Evolutionary conservation across 208 protist genomes (phyloP), one percentile per base, ranked within the genome.

Genomic region (Crithidia bombi): DNA sequence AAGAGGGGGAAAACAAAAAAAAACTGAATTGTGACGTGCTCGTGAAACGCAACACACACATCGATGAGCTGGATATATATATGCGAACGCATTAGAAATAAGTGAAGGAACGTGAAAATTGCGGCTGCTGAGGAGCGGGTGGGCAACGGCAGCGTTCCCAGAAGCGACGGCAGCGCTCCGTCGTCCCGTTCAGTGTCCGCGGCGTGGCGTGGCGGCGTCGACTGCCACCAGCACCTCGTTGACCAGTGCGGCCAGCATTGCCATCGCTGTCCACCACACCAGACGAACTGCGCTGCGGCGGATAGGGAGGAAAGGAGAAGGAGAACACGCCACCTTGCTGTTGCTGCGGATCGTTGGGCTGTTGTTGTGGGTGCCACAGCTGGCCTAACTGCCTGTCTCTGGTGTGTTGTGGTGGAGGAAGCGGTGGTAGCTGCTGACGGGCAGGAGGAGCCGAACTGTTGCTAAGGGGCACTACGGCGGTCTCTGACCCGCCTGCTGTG

Each of bases 111-210:
- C 36, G 36, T 35, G 39, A 25, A 5, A 25, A 1, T 17, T 25
- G 33, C 12, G 33, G n/a, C 2, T 3, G 55, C 1, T 47, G 30
- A 0, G 36, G 19, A 30, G 39, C 21, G 3, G 38, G 12, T 2
- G 59, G 49, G 7, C 43, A 25, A 19, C 67, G 64, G 43, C 78
- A 83, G 11, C 78, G 70, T 36, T 78, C 73, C 73, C 72, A 71
- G 39, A 83, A 83, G 30, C 58, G 78, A 3, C 69, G 78, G 39
- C 78, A 79, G 28, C 78, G 78, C 69, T 71, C 75, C 39, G 75
- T 81, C 36, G 61, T 68, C 26, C 62, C 69, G 32, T 50, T 76
- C 19, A 81, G 47, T 56, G 44, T 26, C 43, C 69, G 66, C 49
- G 57, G 39, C 28, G 41, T 23, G 36, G 68, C 47, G 32, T 23